Evolutionary conservation across 495 filamentous ascomycete genomes (phyloP).

Genomic region (Aspergillus nidulans): DNA sequence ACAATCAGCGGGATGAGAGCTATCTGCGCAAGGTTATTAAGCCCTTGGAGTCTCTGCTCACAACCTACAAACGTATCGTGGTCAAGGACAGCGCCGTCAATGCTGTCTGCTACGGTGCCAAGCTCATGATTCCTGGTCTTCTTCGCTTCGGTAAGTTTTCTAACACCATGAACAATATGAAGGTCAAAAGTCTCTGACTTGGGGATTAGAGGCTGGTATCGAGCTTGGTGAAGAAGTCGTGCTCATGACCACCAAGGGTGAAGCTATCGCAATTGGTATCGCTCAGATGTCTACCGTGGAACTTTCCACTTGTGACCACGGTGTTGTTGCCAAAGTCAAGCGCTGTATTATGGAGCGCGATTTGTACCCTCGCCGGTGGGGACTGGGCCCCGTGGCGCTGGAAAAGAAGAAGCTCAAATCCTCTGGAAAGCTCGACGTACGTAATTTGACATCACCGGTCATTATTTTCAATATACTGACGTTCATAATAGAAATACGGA

Average conservation of each 20-base stretch:
- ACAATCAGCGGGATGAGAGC: slow-evolving; percentile 86
- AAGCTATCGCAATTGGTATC: slow-evolving; percentile 92
- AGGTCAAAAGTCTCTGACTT: neutral
- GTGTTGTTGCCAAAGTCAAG: slow-evolving; percentile 96
- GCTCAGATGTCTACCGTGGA: slow-evolving; percentile 94
- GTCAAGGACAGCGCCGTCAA: slow-evolving; percentile 97
- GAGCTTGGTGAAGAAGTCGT: slow-evolving; percentile 90
- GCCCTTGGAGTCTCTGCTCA: slow-evolving; percentile 86
- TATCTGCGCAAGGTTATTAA: slow-evolving; percentile 83
- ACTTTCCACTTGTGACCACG: slow-evolving; percentile 88
- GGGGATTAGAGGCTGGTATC: slow-evolving; percentile 66
- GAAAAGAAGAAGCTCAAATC: slow-evolving; percentile 99
- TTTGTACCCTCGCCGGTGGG: slow-evolving; percentile 92
- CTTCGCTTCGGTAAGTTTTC: slow-evolving; percentile 69
- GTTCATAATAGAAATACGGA: slow-evolving; percentile 68
- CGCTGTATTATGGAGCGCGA: slow-evolving; percentile 99
- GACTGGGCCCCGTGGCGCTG: slow-evolving; percentile 78
- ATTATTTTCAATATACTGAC: slow-evolving; percentile 14
- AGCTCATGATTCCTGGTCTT: slow-evolving; percentile 95
- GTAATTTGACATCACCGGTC: slow-evolving; percentile 18
- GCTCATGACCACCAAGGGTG: slow-evolving; percentile 96
- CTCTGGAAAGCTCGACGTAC: slow-evolving; percentile 88
- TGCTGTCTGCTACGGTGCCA: slow-evolving; percentile 95
- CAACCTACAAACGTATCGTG: slow-evolving; percentile 88
- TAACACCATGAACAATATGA: neutral